Percentiles rank a stretch among this genome's conserved stretches.
Conservation (phyloP, 768 basidiomycete genomes). For the Botryobasidium botryosum region DNA sequence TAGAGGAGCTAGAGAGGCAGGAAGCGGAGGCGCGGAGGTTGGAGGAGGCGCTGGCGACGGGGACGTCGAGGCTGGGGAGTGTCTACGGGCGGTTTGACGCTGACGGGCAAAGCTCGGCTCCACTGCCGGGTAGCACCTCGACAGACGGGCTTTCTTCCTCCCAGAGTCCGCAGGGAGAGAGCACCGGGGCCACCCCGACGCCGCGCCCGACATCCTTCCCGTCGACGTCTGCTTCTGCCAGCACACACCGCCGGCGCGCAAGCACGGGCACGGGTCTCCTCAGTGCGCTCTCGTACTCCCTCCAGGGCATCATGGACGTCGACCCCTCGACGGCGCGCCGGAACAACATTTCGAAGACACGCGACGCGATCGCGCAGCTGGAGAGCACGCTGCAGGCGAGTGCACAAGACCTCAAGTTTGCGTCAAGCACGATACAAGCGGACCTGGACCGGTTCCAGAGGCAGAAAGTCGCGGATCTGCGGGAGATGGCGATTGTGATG, state of each 20-base stretch:
- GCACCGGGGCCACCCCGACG: conserved; percentile 6
- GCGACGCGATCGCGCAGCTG: conserved; percentile 86
- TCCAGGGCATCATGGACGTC: conserved; percentile 97
- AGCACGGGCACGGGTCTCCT: conserved; percentile 50
- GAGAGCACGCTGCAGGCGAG: conserved; percentile 89
- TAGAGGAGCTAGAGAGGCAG: conserved; percentile 83
- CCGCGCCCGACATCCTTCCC: background rate
- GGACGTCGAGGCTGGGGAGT: conserved; percentile 24
- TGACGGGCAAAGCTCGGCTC: background rate
- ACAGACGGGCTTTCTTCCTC: background rate
- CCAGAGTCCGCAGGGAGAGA: background rate
- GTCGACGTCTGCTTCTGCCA: background rate
- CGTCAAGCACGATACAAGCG: conserved; percentile 89
- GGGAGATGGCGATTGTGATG: conserved; percentile 87
- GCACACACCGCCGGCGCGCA: conserved; percentile 4
- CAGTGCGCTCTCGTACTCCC: conserved; percentile 80
- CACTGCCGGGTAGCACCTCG: background rate
- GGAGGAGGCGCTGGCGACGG: conserved; percentile 67
- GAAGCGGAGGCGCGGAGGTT: conserved; percentile 81
- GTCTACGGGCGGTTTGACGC: conserved; percentile 10
- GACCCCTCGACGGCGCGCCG: conserved; percentile 93
- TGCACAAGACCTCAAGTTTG: conserved; percentile 89
- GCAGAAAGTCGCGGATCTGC: conserved; percentile 91
- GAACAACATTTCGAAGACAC: conserved; percentile 84
- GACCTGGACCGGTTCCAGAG: conserved; percentile 97